phyloP scores from a whole-genome alignment of 2,329 filamentous ascomycete genomes.

The Aspergillus chevalieri region DNA sequence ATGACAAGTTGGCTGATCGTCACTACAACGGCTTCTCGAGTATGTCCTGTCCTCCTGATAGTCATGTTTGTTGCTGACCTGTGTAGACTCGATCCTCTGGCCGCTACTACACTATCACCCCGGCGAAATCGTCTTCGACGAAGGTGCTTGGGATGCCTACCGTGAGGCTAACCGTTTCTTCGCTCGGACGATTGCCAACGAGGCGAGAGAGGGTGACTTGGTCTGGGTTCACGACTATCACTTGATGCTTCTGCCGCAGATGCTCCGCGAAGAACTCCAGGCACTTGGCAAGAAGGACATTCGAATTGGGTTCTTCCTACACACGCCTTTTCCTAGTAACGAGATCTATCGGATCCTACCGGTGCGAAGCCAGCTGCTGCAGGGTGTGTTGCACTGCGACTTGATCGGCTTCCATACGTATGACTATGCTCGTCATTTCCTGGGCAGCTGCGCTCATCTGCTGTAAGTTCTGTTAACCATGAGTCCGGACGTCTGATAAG shows the following conservation, averaged over 20 bases:
- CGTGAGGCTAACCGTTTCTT: conserved; percentile 84
- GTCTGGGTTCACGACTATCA: conserved; percentile 98
- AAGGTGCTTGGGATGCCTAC: conserved; percentile 85
- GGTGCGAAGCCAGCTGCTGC: conserved; percentile 76
- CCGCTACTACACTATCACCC: conserved; percentile 96
- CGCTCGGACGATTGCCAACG: conserved; percentile 73
- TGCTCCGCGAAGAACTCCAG: conserved; percentile 82
- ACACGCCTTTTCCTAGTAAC: conserved; percentile 89
- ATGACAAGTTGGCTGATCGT: conserved; percentile 79
- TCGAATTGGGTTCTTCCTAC: conserved; percentile 93
- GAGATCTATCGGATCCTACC: conserved; percentile 93
- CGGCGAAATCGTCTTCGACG: conserved; percentile 92
- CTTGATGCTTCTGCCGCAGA: conserved; percentile 85
- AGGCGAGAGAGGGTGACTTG: conserved; percentile 82
- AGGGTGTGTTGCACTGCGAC: conserved; percentile 82
- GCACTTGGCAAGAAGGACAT: conserved; percentile 68
- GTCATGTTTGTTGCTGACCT: not conserved
- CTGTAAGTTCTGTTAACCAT: conserved; percentile 46
- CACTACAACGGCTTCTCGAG: conserved; percentile 97
- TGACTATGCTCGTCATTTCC: conserved; percentile 88
- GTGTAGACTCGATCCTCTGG: conserved; percentile 83
- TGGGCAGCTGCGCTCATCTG: conserved; percentile 87
- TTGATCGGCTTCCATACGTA: conserved; percentile 95
- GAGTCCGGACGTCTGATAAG: conserved; percentile 3
- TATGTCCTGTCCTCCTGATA: conserved; percentile 41